Evolutionary conservation across 345 rosid species (phyloP).

Genomic region (Aurinia saxatilis): DNA sequence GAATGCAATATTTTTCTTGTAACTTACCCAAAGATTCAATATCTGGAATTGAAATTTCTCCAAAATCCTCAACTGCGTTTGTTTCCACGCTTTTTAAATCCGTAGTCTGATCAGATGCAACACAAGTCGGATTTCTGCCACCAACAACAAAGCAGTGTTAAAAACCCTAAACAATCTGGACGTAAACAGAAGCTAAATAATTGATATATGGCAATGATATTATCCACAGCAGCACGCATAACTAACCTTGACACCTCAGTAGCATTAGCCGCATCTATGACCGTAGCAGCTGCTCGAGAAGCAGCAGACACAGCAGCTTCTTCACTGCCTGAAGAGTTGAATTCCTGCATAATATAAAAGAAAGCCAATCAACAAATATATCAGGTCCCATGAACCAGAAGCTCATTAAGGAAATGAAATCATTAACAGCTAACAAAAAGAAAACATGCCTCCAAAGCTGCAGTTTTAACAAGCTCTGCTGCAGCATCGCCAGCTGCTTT

Average conservation of each 20-base stretch:
- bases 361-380: background rate
- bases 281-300: constrained; percentile 81
- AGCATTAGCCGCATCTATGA: constrained; percentile 78
- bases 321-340: constrained; percentile 55
- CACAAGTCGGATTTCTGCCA: constrained; percentile 44
- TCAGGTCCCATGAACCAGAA: background rate
- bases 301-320: constrained; percentile 93
- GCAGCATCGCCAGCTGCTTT: constrained; percentile 94
- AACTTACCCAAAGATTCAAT: constrained; percentile 61
- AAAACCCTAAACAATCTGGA: background rate
- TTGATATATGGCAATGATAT: background rate
- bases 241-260: constrained; percentile 77
- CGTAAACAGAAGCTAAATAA: constrained; percentile 14
- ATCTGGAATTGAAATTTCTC: constrained; percentile 67
- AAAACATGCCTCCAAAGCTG: constrained; percentile 68
- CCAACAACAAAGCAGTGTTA: constrained; percentile 24
- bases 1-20: constrained; percentile 91
- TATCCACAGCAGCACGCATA: background rate
- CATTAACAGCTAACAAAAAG: background rate
- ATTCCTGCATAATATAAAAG: constrained; percentile 42
- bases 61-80: constrained; percentile 39
- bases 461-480: constrained; percentile 92
- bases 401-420: background rate
- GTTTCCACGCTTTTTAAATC: constrained; percentile 30
- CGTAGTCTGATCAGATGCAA: constrained; percentile 30